Conservation (phyloP, 768 basidiomycete species). For the Boletus rex-veris region DNA sequence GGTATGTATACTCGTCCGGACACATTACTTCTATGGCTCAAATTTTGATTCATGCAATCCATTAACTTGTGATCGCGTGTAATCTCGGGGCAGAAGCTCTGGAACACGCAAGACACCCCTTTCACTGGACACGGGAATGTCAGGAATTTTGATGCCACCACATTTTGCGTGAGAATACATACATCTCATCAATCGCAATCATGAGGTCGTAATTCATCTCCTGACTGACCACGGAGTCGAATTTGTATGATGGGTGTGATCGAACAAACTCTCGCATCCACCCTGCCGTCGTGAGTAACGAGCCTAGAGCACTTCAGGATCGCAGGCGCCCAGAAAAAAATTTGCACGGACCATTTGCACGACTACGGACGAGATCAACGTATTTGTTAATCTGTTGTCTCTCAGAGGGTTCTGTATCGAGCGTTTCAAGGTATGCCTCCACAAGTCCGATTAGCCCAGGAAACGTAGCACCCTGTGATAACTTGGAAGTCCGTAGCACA, state of each 20-base stretch:
- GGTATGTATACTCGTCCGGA: no score
- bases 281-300: conserved; percentile 79
- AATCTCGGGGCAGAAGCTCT: conserved; percentile 61
- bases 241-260: conserved; percentile 86
- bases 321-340: background rate
- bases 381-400: conserved; percentile 68
- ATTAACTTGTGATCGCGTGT: conserved; percentile 36
- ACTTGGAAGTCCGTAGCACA: background rate
- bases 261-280: conserved; percentile 94
- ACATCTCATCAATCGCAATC: conserved; percentile 89
- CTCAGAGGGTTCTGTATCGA: conserved; percentile 68
- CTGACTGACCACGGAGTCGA: conserved; percentile 87
- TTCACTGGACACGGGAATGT: conserved; percentile 44
- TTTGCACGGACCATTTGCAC: conserved; percentile 68
- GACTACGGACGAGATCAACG: conserved; percentile 68
- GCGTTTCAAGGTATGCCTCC: conserved; percentile 77
- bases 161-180: conserved; percentile 32
- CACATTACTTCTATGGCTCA: conserved; percentile 15
- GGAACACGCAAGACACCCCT: conserved; percentile 60
- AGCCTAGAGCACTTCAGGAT: conserved; percentile 43
- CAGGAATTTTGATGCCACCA: background rate
- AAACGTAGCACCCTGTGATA: conserved; percentile 54
- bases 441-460: conserved; percentile 82
- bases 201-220: conserved; percentile 95
- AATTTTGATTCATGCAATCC: conserved; percentile 25